phyloP scores from a whole-genome alignment of 1,139 yeast genomes.

The Hemisphaericaspora xylofermentans region DNA sequence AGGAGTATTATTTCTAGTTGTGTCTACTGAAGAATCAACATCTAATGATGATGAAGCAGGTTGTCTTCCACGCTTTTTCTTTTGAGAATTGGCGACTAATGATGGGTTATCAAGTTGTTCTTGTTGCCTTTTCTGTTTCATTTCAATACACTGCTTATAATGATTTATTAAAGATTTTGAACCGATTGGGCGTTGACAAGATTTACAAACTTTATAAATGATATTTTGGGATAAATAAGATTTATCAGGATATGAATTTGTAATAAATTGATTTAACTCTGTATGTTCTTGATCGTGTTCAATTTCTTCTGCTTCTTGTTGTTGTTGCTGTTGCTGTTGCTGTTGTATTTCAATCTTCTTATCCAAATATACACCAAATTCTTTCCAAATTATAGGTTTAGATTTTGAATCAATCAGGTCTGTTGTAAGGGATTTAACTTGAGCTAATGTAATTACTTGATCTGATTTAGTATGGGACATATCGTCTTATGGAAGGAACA shows the following conservation, averaged over 20 bases:
- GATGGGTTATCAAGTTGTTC: constrained; percentile 20
- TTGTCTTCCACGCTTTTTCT: constrained; percentile 37
- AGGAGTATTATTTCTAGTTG: constrained; percentile 43
- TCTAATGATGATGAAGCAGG: constrained; percentile 24
- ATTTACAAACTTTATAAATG: constrained; percentile 62
- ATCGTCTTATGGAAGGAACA: neutral
- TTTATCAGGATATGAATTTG: constrained; percentile 29
- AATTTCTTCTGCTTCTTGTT: constrained; percentile 5
- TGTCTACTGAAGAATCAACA: constrained; percentile 43
- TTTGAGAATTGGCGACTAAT: constrained; percentile 19
- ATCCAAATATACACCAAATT: constrained; percentile 59
- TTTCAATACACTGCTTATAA: constrained; percentile 46
- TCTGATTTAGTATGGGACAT: constrained; percentile 34
- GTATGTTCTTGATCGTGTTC: neutral
- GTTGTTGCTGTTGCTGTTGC: constrained; percentile 10
- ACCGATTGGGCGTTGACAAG: constrained; percentile 65
- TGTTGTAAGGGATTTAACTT: constrained; percentile 22
- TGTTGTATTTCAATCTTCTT: constrained; percentile 36
- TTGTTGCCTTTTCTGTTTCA: constrained; percentile 42
- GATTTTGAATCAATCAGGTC: constrained; percentile 7
- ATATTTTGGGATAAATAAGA: constrained; percentile 45
- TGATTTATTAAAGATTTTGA: constrained; percentile 46
- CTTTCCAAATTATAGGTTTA: constrained; percentile 53
- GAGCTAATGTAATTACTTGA: constrained; percentile 31
- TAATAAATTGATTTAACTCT: constrained; percentile 17